Base-by-base conservation (phyloP, 2,329 filamentous ascomycete genomes). In the Monosporascus sp. region DNA sequence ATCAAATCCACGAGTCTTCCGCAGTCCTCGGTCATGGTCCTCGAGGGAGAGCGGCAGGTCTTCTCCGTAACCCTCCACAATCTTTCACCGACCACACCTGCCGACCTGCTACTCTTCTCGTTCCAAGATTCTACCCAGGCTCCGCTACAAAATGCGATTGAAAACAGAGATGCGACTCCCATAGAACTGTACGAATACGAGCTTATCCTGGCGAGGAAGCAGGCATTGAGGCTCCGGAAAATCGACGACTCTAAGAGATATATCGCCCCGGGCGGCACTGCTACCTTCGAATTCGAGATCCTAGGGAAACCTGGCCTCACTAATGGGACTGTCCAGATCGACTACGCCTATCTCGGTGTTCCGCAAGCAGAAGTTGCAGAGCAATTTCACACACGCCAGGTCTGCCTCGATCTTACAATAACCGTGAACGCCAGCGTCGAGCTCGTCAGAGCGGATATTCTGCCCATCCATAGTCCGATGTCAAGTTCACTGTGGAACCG, bases 341-440 rank as follows among this genome's bases (percentile, higher is more conserved):
- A 96, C 70, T 97, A 96, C 66, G 89, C 89, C 3, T 80, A 88
- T 65, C 77, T 96, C n/a, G 89, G 89, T 1, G 79, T 84, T 34
- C 76, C 84, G 5, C 77, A 78, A n/a, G 79, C 82, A 14, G 83
- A 91, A 52, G 73, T 92, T 2, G 78, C 80, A 24, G 84, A 87
- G 37, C 79, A 83, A 36, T 96, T 96, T 64, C 90, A 91, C 65
- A 96, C 92, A 0, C 82, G 92, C 39, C 89, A 94, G 65, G 79
- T 96, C 17, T 85, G 86, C 18, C 76, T 96, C 27, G 88, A 90
- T 15, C 74, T 97, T 53, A 89, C 87, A 0, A 82, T 97, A 17
- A 97, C 93, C 5, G 93, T 97, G 47, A 97, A 97, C 65, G 89
- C 91, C 3, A 94, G 90, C 63, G 79, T 97, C 25, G 90, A 97